phyloP scores from a whole-genome alignment of 768 basidiomycete genomes.

The Hygrocybe coccinea region DNA sequence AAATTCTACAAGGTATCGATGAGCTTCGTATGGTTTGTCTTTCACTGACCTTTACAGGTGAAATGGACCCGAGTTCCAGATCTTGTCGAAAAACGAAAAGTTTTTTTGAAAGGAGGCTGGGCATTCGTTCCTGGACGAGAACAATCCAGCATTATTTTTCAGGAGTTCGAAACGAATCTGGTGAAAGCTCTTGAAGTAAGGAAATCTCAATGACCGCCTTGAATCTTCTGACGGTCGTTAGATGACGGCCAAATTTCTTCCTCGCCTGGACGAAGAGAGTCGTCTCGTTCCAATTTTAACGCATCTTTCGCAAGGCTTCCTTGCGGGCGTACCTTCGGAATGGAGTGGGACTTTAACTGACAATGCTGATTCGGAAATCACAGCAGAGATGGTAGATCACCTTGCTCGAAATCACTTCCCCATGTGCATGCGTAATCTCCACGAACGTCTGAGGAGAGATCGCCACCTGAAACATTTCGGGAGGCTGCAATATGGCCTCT shows the following conservation, averaged over 20 bases:
- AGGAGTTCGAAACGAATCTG: slow-evolving; percentile 75
- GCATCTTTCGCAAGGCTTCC: slow-evolving; percentile 90
- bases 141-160: slow-evolving; percentile 79
- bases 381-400: slow-evolving; percentile 91
- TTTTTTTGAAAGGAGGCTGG: slow-evolving; percentile 73
- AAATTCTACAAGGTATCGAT: slow-evolving; percentile 70
- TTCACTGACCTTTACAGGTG: slow-evolving; percentile 49
- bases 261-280: slow-evolving; percentile 90
- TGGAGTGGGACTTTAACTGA: slow-evolving; percentile 57
- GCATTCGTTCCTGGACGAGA: slow-evolving; percentile 83
- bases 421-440: slow-evolving; percentile 88
- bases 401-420: slow-evolving; percentile 88
- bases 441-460: slow-evolving; percentile 70
- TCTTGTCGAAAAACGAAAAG: slow-evolving; percentile 75
- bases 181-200: slow-evolving; percentile 73
- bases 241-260: slow-evolving; percentile 81
- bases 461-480: slow-evolving; percentile 91
- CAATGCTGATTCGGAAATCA: slow-evolving; percentile 61
- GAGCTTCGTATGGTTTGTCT: background rate
- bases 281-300: slow-evolving; percentile 84
- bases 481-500: slow-evolving; percentile 85
- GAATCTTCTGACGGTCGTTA: slow-evolving; percentile 28
- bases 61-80: slow-evolving; percentile 94
- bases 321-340: slow-evolving; percentile 83
- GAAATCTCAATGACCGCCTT: background rate